Base-by-base conservation (phyloP, 2,329 filamentous ascomycete species). In the Myriangium duriaei region DNA sequence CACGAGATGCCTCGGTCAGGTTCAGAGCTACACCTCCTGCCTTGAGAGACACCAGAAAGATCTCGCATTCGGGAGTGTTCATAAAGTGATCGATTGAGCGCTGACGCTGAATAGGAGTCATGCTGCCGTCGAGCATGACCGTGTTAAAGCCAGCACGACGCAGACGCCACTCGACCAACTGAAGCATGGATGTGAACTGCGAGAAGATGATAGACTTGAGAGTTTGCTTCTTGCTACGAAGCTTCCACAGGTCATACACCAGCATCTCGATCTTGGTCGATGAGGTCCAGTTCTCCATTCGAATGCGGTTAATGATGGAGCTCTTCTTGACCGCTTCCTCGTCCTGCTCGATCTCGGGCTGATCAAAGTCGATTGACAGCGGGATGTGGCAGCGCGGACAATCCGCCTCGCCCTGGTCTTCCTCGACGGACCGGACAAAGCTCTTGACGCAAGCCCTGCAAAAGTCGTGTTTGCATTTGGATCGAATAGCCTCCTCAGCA, bases 281-380 rank as follows among this genome's bases (percentile, higher is more conserved):
- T 0, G 85, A 94, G 0, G 86, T 94, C 91, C 91, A 98, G 52
- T 96, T 83, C 57, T 93, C 84, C 87, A 96, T 95, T 61, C 88
- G 85, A 63, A 98, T 96, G 39, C 91, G 82, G 58, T 96, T 96
- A 68, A 96, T 92, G 58, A 98, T 98, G 1, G 86, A 94, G 11
- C 78, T 87, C 62, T 95, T 95, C 71, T 94, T 95, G 42, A 94
- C 77, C 5, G 78, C 63, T 2, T 76, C 71, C 56, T 88, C 82
- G 45, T 95, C 84, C 59, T 95, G 87, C 60, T 94, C 87, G 38
- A 95, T 87, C 48, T 93, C 87, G 0, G 87, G 85, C 61, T 95
- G 87, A 55, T 95, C 88, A 28, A 95, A 76, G 58, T 98, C 91
- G 48, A 98, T 93, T 0, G 77, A 74, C 4, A 98, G 69, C 1